These are phyloP conservation scores for Anethum foeniculum DNA, from an alignment of 140 eudicot species.

Conservation along the genomic window DNA sequence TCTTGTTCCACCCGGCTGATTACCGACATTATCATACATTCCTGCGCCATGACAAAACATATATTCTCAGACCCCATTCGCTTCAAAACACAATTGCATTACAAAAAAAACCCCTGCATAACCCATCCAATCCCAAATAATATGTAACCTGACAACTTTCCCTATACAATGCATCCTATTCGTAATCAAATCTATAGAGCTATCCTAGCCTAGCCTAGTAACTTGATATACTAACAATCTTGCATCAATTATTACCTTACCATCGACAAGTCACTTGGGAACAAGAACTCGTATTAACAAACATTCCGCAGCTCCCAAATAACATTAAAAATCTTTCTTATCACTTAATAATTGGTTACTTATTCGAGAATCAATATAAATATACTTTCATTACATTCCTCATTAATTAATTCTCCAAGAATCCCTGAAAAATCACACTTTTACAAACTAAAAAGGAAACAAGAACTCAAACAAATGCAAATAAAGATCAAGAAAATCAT, in stretches of 20 bases:
- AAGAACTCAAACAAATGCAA: neutral
- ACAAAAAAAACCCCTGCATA: neutral
- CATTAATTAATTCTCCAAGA: neutral
- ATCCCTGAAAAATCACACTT: neutral
- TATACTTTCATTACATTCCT: neutral
- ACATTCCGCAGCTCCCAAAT: neutral
- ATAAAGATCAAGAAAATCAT: neutral
- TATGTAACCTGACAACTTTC: neutral
- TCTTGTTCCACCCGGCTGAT: conserved; percentile 53
- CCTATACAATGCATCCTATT: neutral
- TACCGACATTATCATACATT: conserved; percentile 72
- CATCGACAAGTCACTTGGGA: neutral
- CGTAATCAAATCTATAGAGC: neutral
- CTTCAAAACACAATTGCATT: neutral
- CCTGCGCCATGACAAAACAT: neutral
- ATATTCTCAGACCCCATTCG: neutral
- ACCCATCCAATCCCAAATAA: neutral
- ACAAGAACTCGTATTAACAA: neutral
- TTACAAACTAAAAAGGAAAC: neutral
- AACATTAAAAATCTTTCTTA: neutral
- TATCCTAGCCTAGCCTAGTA: neutral
- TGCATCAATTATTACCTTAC: neutral
- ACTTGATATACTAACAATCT: neutral
- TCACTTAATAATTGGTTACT: neutral
- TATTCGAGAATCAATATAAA: neutral